Base-by-base conservation (phyloP, 768 basidiomycete species). In the Tulasnella calospora region DNA sequence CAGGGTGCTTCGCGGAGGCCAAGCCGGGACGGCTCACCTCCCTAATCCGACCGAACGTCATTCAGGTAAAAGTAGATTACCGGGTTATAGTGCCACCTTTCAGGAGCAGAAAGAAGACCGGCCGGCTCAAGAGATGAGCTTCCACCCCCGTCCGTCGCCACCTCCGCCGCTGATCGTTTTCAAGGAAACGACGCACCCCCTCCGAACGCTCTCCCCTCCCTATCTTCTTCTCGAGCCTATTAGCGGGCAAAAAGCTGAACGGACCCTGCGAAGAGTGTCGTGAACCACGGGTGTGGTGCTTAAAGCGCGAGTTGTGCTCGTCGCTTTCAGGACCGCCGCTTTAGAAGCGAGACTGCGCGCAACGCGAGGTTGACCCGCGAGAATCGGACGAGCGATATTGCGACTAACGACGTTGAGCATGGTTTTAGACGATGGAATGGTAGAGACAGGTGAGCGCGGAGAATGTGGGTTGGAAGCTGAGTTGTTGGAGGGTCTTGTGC, bases 251-350 rank as follows among this genome's bases (percentile, higher is more conserved):
- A 46, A 72, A 72, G 21, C 38, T 40, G 71, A 72, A 72, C 9
- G 71, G 71, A 33, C 61, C 61, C 61, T 67, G 61, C 3, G 61
- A 67, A 67, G 61, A 27, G 30, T n/a, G n/a, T 67, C 27, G 61
- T 33, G 61, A 67, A 67, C 61, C 61, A 67, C 61, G 61, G 61
- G 61, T 67, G 61, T 67, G 61, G 61, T 67, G 61, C 61, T 67
- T 67, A 67, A 10, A 67, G 61, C 61, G 61, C 27, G 61, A n/a
- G 61, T 67, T 67, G 61, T 67, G 61, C 61, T 67, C 23, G 3
- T 57, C 55, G n/a, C 55, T 7, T 15, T 67, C 27, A 33, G 61
- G 15, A 27, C 61, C 61, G 55, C 55, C 55, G 61, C 61, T 33
- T n/a, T 67, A 67, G 61, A 67, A 67, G 61, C 61, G 61, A 67